These are phyloP conservation scores for Sungouiella thailandica DNA, from an alignment of 805 yeast species.

Conservation along the genomic window DNA sequence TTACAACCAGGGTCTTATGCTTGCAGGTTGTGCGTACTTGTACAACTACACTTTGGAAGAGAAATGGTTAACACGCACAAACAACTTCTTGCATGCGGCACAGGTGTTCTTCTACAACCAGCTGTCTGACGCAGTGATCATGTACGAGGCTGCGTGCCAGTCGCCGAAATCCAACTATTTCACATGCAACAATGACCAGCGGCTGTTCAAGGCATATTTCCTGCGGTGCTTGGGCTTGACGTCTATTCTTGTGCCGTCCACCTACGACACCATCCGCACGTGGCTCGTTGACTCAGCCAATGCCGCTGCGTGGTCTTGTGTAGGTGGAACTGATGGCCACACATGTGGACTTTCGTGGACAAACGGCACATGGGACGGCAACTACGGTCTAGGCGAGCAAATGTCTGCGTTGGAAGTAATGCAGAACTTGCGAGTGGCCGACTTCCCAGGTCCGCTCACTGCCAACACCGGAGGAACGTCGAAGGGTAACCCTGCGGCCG, in stretches of 20 bases:
- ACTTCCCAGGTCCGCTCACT: slow-evolving; percentile 26
- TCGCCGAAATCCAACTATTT: slow-evolving; percentile 20
- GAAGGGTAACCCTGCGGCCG: slow-evolving; percentile 32
- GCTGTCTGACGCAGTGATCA: slow-evolving; percentile 34
- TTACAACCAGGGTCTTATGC: slow-evolving; percentile 75
- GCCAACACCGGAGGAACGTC: slow-evolving; percentile 34
- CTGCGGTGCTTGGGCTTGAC: slow-evolving; percentile 72
- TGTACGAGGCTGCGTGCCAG: slow-evolving; percentile 87
- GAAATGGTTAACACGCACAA: slow-evolving; percentile 62
- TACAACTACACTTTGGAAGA: slow-evolving; percentile 66
- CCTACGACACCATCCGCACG: slow-evolving; percentile 41
- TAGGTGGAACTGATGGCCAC: slow-evolving; percentile 17
- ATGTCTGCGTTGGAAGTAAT: slow-evolving; percentile 19
- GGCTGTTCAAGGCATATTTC: slow-evolving; percentile 86
- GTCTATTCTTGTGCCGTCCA: slow-evolving; percentile 62
- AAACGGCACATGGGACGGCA: slow-evolving; percentile 15
- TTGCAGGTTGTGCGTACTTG: slow-evolving; percentile 77
- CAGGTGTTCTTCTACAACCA: slow-evolving; percentile 47
- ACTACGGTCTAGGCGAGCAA: slow-evolving; percentile 17
- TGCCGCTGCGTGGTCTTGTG: slow-evolving; percentile 17
- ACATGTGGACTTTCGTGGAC: slow-evolving; percentile 19
- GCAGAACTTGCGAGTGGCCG: slow-evolving; percentile 17
- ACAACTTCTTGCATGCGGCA: slow-evolving; percentile 50
- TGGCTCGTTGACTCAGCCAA: slow-evolving; percentile 38
- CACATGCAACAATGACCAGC: slow-evolving; percentile 79